Conservation (phyloP, 2,329 filamentous ascomycete genomes). For the Monosporascus cannonballus region DNA sequence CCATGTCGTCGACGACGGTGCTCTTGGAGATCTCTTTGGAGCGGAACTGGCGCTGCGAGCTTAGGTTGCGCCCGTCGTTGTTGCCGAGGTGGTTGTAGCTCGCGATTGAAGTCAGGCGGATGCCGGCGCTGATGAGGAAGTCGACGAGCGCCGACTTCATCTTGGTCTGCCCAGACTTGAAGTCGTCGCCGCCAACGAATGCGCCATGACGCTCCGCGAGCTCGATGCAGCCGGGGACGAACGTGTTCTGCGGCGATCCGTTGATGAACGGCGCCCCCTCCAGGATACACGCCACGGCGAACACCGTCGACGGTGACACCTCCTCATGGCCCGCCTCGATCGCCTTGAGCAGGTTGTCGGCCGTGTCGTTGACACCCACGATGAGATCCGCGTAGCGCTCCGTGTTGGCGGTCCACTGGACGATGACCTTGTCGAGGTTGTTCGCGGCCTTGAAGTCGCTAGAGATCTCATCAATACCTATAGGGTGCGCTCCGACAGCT, state of each 20-base stretch:
- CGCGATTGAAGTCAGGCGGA: slow-evolving; percentile 97
- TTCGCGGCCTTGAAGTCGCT: slow-evolving; percentile 86
- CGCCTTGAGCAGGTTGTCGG: slow-evolving; percentile 83
- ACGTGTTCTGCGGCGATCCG: slow-evolving; percentile 97
- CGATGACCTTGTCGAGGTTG: slow-evolving; percentile 86
- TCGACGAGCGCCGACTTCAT: slow-evolving; percentile 99
- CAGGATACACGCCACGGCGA: slow-evolving; percentile 89
- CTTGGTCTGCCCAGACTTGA: slow-evolving; percentile 99
- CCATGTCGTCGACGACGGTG: slow-evolving; percentile 99
- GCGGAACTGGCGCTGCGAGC: slow-evolving; percentile 96
- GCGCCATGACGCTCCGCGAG: slow-evolving; percentile 80
- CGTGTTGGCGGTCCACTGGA: slow-evolving; percentile 98
- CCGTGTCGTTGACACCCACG: slow-evolving; percentile 89
- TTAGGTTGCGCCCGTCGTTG: slow-evolving; percentile 98
- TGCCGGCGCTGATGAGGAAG: slow-evolving; percentile 96
- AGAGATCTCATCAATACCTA: background rate
- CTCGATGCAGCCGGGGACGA: slow-evolving; percentile 86
- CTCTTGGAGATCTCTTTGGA: slow-evolving; percentile 99
- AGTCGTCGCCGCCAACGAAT: slow-evolving; percentile 97
- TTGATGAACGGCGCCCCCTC: slow-evolving; percentile 95
- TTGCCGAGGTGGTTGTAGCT: slow-evolving; percentile 99
- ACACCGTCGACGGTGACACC: slow-evolving; percentile 91
- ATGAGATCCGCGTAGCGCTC: slow-evolving; percentile 91
- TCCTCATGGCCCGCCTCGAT: slow-evolving; percentile 85
- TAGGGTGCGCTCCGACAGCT: background rate